Percentiles rank a stretch among this genome's conserved stretches.
These are phyloP conservation scores for Ganoderma multipileum DNA, from an alignment of 1,284 basidiomycete genomes.

Conservation along the genomic window DNA sequence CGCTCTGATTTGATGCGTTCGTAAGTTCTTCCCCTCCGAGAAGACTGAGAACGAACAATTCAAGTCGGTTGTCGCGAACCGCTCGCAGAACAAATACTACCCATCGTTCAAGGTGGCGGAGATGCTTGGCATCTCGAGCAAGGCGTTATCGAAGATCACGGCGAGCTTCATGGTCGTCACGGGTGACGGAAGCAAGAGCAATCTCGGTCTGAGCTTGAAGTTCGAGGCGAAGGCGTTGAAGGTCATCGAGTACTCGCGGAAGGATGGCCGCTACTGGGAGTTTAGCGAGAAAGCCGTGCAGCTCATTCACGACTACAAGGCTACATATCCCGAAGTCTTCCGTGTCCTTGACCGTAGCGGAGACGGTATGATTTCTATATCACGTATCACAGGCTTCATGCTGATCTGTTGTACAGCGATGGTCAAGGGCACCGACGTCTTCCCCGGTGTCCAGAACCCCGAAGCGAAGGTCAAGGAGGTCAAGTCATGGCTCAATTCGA, in stretches of 20 bases:
- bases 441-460: conserved; percentile 61
- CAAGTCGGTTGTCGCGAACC: conserved; percentile 66
- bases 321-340: conserved; percentile 86
- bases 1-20: conserved; percentile 11
- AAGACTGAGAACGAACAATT: conserved; percentile 82
- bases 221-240: conserved; percentile 97
- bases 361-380: conserved; percentile 58
- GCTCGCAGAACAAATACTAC: conserved; percentile 68
- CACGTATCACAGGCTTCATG: background rate
- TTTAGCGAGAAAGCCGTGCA: conserved; percentile 89
- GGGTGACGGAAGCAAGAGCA: conserved; percentile 81
- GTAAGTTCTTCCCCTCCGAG: conserved; percentile 88
- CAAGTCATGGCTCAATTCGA: conserved; percentile 86
- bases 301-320: conserved; percentile 87
- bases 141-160: conserved; percentile 89
- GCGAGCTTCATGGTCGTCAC: conserved; percentile 90
- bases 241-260: conserved; percentile 93
- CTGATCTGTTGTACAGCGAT: conserved; percentile 59
- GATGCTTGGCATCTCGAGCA: conserved; percentile 72
- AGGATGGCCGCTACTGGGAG: conserved; percentile 90
- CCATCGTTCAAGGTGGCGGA: conserved; percentile 80
- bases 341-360: conserved; percentile 67
- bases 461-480: conserved; percentile 80
- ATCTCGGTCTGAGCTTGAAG: conserved; percentile 94
- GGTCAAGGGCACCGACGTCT: conserved; percentile 77